Evolutionary conservation across 129 eudicot species (phyloP).

Genomic region (Helichrysum umbraculigerum): DNA sequence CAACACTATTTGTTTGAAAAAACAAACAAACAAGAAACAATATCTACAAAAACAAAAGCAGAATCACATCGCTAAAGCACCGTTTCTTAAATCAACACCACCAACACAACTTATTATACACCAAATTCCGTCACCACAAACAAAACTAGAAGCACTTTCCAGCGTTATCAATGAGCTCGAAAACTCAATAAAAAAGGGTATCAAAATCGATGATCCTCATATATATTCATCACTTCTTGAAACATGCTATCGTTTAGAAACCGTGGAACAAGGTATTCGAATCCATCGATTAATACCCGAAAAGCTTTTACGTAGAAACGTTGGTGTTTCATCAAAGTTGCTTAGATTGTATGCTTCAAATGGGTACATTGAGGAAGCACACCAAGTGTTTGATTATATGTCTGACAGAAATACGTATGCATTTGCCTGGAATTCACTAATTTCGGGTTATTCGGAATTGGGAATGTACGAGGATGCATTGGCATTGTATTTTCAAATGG

Average conservation of each 20-base stretch:
- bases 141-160: constrained; percentile 68
- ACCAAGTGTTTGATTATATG: constrained; percentile 87
- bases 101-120: constrained; percentile 49
- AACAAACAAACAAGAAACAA: constrained; percentile 26
- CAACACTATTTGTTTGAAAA: constrained; percentile 11
- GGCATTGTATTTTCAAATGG: constrained; percentile 91
- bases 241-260: constrained; percentile 60
- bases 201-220: constrained; percentile 55
- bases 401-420: constrained; percentile 43
- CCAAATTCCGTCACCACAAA: constrained; percentile 33
- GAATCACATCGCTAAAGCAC: constrained; percentile 23
- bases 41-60: constrained; percentile 34
- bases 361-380: constrained; percentile 76
- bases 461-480: constrained; percentile 77
- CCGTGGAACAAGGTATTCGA: constrained; percentile 50
- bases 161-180: constrained; percentile 57
- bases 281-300: constrained; percentile 61
- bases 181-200: constrained; percentile 50
- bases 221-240: constrained; percentile 72
- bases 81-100: constrained; percentile 43
- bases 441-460: constrained; percentile 73
- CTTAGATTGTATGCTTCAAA: constrained; percentile 58
- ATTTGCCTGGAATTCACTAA: constrained; percentile 79
- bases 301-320: constrained; percentile 54
- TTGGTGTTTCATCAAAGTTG: constrained; percentile 72